Conservation (phyloP, 169 alveolate genomes). For the Eimeria falciformis region DNA sequence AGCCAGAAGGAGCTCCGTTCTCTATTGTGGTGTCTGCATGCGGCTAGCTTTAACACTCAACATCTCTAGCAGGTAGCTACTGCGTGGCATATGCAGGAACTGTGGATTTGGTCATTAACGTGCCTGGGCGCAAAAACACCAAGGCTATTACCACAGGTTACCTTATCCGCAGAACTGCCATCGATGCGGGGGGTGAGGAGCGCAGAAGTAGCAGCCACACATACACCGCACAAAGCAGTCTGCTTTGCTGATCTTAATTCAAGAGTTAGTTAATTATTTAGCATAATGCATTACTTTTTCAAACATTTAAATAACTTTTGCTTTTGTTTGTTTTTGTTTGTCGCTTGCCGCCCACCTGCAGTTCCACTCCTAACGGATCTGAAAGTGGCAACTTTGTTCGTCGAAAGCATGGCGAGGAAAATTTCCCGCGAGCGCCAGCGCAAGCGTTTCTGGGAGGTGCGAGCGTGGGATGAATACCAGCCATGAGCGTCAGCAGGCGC, state of each 20-base stretch:
- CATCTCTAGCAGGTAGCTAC: background rate
- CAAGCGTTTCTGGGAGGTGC: conserved; percentile 77
- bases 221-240: background rate
- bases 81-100: background rate
- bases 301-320: background rate
- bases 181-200: conserved; percentile 71
- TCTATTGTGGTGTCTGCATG: background rate
- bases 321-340: background rate
- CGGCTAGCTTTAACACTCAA: background rate
- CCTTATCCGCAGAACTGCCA: conserved; percentile 78
- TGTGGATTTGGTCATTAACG: conserved; percentile 79
- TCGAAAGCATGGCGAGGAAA: conserved; percentile 78
- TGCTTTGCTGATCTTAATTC: background rate
- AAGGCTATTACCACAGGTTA: conserved; percentile 74
- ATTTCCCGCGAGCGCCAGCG: conserved; percentile 74
- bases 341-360: background rate
- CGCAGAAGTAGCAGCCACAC: background rate
- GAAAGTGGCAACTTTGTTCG: conserved; percentile 71
- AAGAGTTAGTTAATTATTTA: no score
- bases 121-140: conserved; percentile 75
- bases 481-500: no score
- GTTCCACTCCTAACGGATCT: conserved; percentile 76
- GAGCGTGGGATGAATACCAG: conserved; percentile 73
- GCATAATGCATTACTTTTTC: background rate
- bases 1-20: background rate